Evolutionary conservation across 176 grass and related monocot genomes (phyloP).

Genomic region (Pontederia crassipes): DNA sequence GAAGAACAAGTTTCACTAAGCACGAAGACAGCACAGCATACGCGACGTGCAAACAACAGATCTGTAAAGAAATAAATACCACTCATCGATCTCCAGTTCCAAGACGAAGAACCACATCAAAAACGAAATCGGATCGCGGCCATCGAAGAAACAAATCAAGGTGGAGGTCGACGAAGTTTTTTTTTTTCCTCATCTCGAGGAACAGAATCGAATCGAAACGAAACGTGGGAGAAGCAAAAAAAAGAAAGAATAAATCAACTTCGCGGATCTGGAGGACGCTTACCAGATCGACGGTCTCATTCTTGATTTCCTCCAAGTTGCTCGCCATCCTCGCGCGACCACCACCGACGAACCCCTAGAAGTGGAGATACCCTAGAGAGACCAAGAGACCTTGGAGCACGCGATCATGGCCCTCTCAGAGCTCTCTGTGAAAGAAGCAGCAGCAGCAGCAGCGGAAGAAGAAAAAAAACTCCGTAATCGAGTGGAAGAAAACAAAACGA

Average conservation of each 20-base stretch:
- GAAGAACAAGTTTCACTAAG: too few species aligned
- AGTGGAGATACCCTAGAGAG: not conserved
- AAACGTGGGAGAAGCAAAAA: too few species aligned
- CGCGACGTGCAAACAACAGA: too few species aligned
- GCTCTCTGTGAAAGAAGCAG: not conserved
- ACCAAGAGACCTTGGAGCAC: not conserved
- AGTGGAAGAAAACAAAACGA: not conserved
- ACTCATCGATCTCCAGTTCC: not conserved
- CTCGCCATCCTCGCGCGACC: slow-evolving; percentile 14
- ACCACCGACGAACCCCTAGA: not conserved
- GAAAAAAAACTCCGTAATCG: not conserved
- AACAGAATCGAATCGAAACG: too few species aligned
- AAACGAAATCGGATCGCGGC: not conserved
- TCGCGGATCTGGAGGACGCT: not conserved
- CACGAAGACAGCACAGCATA: too few species aligned
- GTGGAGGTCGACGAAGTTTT: too few species aligned
- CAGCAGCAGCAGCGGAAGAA: not conserved
- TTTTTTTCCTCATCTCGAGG: too few species aligned
- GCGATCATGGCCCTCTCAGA: too few species aligned
- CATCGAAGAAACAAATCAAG: not conserved
- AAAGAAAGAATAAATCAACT: too few species aligned
- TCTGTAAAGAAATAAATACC: not conserved
- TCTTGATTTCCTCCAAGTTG: slow-evolving; percentile 63
- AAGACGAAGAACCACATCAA: not conserved
- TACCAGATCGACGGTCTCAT: slow-evolving; percentile 86